A percentile compares a stretch with the other conserved stretches of the same genome.
These are phyloP conservation scores for Trichoderma harzianum DNA, from an alignment of 2,329 filamentous ascomycete species.

Conservation along the genomic window DNA sequence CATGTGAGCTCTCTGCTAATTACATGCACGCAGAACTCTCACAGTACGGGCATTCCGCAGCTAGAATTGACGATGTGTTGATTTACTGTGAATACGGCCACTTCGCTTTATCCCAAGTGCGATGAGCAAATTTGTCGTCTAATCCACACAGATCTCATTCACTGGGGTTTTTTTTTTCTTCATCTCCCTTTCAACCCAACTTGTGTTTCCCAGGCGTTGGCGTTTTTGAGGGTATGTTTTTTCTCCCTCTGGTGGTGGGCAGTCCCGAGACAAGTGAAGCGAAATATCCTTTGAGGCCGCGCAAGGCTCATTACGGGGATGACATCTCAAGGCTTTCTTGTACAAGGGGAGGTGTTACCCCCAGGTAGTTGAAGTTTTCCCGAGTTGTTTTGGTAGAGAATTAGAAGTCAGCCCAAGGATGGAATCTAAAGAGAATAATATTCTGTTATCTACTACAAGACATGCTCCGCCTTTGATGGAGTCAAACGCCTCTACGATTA, in stretches of 20 bases:
- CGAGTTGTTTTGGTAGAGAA: slow-evolving; percentile 17
- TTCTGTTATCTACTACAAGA: background rate
- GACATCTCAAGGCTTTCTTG: background rate
- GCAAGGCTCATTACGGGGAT: background rate
- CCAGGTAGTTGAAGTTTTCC: background rate
- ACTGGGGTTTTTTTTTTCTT: background rate
- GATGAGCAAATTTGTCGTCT: background rate
- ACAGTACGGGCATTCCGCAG: background rate
- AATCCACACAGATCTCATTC: background rate
- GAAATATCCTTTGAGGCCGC: background rate
- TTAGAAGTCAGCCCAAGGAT: slow-evolving; percentile 17
- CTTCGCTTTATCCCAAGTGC: background rate
- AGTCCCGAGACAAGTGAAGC: slow-evolving; percentile 1
- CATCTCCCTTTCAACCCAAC: slow-evolving; percentile 17
- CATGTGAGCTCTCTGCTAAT: slow-evolving; percentile 56
- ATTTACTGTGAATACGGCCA: background rate
- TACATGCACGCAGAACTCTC: background rate
- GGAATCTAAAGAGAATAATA: slow-evolving; percentile 12
- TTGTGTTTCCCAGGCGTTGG: slow-evolving; percentile 32
- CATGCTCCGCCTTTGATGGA: background rate
- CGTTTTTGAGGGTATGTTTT: slow-evolving; percentile 24
- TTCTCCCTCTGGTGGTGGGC: background rate
- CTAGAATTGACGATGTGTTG: background rate
- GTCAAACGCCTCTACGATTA: background rate
- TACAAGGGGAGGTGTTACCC: background rate